A percentile compares a stretch with the other conserved stretches of the same genome.
phyloP scores from a whole-genome alignment of 2,329 filamentous ascomycete genomes.

The Claviceps humidiphila region DNA sequence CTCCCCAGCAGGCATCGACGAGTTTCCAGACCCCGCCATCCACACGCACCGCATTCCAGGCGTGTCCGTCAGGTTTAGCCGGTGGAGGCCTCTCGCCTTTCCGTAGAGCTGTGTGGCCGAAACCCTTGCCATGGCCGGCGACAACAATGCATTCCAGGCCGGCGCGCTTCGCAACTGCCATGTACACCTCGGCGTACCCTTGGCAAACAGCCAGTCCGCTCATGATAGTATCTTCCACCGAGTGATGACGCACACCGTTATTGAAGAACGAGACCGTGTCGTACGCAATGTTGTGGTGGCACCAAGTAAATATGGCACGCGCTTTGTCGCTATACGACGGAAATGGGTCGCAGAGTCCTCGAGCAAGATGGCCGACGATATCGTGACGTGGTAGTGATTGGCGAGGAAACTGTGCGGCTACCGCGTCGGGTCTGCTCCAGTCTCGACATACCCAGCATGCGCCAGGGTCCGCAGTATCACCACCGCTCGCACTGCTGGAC shows the following conservation, averaged over 20 bases:
- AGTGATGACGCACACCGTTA: conserved; percentile 50
- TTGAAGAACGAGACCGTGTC: conserved; percentile 70
- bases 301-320: conserved; percentile 85
- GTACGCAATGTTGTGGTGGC: conserved; percentile 86
- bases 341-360: conserved; percentile 67
- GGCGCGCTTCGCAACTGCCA: conserved; percentile 62
- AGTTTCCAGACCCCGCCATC: conserved; percentile 86
- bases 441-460: conserved; percentile 76
- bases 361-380: conserved; percentile 62
- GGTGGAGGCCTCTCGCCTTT: conserved; percentile 54
- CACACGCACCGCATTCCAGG: conserved; percentile 87
- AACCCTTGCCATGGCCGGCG: conserved; percentile 76
- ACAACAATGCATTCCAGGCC: conserved; percentile 69
- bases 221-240: conserved; percentile 59
- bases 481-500: conserved; percentile 3
- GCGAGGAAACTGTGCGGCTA: conserved; percentile 65
- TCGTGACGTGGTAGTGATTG: conserved; percentile 52
- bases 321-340: conserved; percentile 80
- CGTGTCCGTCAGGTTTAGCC: conserved; percentile 52
- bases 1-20: conserved; percentile 86
- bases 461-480: conserved; percentile 5
- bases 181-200: conserved; percentile 77
- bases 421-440: conserved; percentile 67
- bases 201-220: conserved; percentile 78
- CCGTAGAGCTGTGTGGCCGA: conserved; percentile 50